These are phyloP conservation scores for Groenewaldozyma salmanticensis DNA, from an alignment of 805 yeast genomes.

Conservation along the genomic window DNA sequence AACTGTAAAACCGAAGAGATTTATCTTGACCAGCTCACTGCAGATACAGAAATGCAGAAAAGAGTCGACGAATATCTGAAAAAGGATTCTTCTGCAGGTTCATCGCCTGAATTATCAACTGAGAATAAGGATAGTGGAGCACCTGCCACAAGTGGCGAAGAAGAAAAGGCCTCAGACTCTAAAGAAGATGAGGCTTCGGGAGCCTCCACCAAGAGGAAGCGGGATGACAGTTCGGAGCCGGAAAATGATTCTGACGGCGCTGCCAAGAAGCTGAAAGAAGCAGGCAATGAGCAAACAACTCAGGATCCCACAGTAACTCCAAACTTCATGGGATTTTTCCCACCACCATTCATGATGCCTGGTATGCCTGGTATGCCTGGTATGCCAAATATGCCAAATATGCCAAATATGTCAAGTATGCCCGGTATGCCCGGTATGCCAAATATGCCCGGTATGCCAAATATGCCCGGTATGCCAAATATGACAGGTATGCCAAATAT, in stretches of 20 bases:
- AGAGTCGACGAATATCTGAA: constrained; percentile 39
- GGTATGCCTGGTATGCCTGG: constrained; percentile 13
- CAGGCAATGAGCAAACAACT: background rate
- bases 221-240: background rate
- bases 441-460: constrained; percentile 27
- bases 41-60: constrained; percentile 49
- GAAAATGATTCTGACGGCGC: background rate
- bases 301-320: constrained; percentile 1
- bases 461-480: constrained; percentile 26
- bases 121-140: constrained; percentile 4
- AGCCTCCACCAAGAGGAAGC: background rate
- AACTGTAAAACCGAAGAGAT: constrained; percentile 68
- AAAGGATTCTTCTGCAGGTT: constrained; percentile 4
- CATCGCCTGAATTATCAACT: constrained; percentile 3
- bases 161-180: background rate
- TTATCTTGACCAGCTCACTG: constrained; percentile 58
- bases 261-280: background rate
- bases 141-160: constrained; percentile 2
- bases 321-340: background rate
- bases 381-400: constrained; percentile 12
- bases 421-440: constrained; percentile 10
- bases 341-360: constrained; percentile 13
- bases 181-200: background rate
- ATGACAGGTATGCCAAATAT: constrained; percentile 3
- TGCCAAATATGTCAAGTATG: constrained; percentile 28